Evolutionary conservation across 2,329 filamentous ascomycete species (phyloP).

Genomic region (Plectosphaerella cucumerina): DNA sequence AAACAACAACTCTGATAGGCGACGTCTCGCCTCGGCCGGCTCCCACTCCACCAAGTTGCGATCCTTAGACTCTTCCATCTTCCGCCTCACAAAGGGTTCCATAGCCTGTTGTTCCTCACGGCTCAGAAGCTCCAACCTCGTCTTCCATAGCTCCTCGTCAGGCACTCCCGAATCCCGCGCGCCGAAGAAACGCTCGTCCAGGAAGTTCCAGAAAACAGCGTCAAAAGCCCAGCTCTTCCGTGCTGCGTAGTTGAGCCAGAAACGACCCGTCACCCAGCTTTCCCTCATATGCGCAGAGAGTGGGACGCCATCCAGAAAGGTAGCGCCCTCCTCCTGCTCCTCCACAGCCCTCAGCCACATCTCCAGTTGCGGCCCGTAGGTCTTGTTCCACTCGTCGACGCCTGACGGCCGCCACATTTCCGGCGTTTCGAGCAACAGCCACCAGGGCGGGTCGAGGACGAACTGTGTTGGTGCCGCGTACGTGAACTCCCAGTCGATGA

Average conservation of each 20-base stretch:
- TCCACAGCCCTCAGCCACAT: slow-evolving; percentile 28
- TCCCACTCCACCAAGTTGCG: slow-evolving; percentile 13
- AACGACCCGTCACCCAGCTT: slow-evolving; percentile 28
- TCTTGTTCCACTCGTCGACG: slow-evolving; percentile 21
- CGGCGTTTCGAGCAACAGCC: slow-evolving; percentile 26
- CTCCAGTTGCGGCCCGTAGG: slow-evolving; percentile 25
- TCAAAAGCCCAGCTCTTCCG: slow-evolving; percentile 34
- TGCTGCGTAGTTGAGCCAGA: slow-evolving; percentile 28
- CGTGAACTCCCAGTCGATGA: slow-evolving; percentile 37
- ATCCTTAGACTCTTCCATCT: slow-evolving; percentile 14
- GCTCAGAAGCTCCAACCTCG: slow-evolving; percentile 17
- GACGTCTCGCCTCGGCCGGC: neutral
- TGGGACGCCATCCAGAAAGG: neutral
- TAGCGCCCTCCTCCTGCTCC: slow-evolving; percentile 19
- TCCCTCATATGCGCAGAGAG: slow-evolving; percentile 30
- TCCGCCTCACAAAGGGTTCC: slow-evolving; percentile 18
- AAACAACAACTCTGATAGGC: neutral
- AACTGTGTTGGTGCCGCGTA: slow-evolving; percentile 30
- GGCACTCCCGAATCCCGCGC: slow-evolving; percentile 12
- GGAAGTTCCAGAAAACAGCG: slow-evolving; percentile 28
- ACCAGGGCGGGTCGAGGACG: slow-evolving; percentile 30
- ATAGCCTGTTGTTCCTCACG: slow-evolving; percentile 15
- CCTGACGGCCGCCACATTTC: slow-evolving; percentile 26
- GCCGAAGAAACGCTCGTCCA: slow-evolving; percentile 30
- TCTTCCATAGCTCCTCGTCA: slow-evolving; percentile 1